Conservation (phyloP, 2,329 filamentous ascomycete genomes). For the Amylocarpus encephaloides region DNA sequence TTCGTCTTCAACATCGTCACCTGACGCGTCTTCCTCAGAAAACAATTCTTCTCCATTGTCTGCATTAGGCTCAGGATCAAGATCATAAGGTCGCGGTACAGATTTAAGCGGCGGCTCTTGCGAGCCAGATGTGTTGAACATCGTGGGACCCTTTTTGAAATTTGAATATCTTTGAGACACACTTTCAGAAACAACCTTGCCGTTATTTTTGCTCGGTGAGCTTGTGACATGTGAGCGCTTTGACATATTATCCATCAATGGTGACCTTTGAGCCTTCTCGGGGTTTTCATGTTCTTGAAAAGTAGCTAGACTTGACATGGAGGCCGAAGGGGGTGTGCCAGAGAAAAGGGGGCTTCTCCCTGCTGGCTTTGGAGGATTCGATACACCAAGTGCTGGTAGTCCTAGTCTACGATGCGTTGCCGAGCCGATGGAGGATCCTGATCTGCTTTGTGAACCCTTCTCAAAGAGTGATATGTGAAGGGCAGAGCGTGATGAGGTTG, state of each 20-base stretch:
- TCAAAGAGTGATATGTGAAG: too few species aligned
- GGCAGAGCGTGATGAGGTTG: background rate
- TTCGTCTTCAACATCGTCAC: constrained; percentile 6
- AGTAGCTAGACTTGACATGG: constrained; percentile 15
- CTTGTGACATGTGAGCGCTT: too few species aligned
- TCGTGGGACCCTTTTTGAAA: background rate
- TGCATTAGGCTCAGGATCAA: background rate
- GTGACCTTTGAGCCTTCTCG: background rate
- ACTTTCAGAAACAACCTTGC: too few species aligned
- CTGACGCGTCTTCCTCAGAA: constrained; percentile 3
- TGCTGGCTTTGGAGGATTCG: too few species aligned
- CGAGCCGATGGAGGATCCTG: too few species aligned
- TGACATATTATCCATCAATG: too few species aligned
- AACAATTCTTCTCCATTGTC: background rate
- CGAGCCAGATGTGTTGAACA: background rate
- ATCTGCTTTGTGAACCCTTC: too few species aligned
- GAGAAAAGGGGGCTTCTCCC: background rate
- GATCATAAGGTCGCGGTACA: background rate
- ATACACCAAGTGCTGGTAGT: too few species aligned
- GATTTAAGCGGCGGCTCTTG: background rate
- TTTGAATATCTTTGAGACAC: background rate
- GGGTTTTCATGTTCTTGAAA: constrained; percentile 9
- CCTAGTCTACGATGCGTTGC: too few species aligned
- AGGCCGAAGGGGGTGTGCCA: background rate
- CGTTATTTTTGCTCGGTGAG: background rate